A percentile compares a stretch with the other conserved stretches of the same genome.
Evolutionary conservation across 768 basidiomycete genomes (phyloP).

Genomic region (Russula emetica): DNA sequence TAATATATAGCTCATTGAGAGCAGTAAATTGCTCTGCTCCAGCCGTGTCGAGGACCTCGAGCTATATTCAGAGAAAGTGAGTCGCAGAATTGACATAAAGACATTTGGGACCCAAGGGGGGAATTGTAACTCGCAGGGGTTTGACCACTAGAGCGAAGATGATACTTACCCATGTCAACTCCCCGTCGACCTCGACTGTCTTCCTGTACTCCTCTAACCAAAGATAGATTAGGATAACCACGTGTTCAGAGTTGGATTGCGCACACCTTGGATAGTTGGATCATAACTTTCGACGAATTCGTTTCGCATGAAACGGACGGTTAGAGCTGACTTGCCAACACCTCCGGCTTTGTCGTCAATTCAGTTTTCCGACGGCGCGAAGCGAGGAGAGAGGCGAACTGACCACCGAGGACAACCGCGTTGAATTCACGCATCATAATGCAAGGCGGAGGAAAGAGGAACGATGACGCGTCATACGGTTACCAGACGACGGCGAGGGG

Average conservation of each 20-base stretch:
- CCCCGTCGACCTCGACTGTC: slow-evolving; percentile 60
- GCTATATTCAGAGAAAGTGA: slow-evolving; percentile 38
- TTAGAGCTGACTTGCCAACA: slow-evolving; percentile 84
- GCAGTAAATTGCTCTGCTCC: slow-evolving; percentile 84
- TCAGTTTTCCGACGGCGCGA: background rate
- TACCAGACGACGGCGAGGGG: slow-evolving; percentile 15
- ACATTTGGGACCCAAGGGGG: background rate
- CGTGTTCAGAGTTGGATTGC: background rate
- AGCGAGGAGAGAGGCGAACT: slow-evolving; percentile 29
- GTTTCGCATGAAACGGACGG: slow-evolving; percentile 71
- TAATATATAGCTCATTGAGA: slow-evolving; percentile 77
- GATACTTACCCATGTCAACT: slow-evolving; percentile 52
- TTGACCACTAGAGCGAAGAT: slow-evolving; percentile 13
- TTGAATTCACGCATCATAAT: slow-evolving; percentile 62
- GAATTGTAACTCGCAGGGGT: slow-evolving; percentile 1
- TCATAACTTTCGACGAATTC: slow-evolving; percentile 74
- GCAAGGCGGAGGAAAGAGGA: slow-evolving; percentile 19
- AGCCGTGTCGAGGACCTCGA: slow-evolving; percentile 79
- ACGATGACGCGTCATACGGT: slow-evolving; percentile 25
- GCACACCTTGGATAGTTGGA: slow-evolving; percentile 77
- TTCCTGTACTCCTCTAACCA: slow-evolving; percentile 65
- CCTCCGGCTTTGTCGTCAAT: slow-evolving; percentile 58
- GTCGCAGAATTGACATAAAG: slow-evolving; percentile 5
- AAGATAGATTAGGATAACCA: slow-evolving; percentile 3
- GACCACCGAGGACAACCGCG: slow-evolving; percentile 78